phyloP scores from a whole-genome alignment of 306 rosid genomes.

The Morella rubra region DNA sequence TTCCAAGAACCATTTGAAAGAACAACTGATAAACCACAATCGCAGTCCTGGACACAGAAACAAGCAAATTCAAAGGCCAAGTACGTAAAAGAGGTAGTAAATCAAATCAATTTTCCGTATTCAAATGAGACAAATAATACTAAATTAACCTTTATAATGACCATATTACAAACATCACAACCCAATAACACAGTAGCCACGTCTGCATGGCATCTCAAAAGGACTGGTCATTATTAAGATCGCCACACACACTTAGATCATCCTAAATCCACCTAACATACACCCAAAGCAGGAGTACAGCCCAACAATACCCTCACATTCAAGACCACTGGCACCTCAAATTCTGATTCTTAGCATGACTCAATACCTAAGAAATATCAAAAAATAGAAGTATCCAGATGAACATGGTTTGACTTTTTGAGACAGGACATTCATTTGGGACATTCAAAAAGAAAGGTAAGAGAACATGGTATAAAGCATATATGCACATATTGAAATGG shows the following conservation, averaged over 20 bases:
- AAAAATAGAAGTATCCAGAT: neutral
- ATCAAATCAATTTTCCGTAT: neutral
- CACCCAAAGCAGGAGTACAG: neutral
- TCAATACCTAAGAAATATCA: too few species aligned
- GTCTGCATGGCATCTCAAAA: neutral
- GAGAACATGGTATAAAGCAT: neutral
- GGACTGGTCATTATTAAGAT: too few species aligned
- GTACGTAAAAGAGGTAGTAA: constrained; percentile 18
- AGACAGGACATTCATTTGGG: neutral
- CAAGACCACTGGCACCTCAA: neutral
- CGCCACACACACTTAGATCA: neutral
- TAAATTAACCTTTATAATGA: neutral
- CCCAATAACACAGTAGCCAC: neutral
- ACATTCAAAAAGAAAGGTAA: neutral
- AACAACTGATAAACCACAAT: constrained; percentile 94
- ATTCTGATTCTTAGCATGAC: neutral
- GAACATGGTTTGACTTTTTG: neutral
- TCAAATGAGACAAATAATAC: neutral
- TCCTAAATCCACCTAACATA: neutral
- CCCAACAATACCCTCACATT: neutral
- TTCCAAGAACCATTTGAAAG: constrained; percentile 89
- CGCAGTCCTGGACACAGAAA: constrained; percentile 70
- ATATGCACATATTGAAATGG: too few species aligned
- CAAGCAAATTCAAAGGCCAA: constrained; percentile 26
- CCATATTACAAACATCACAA: too few species aligned